A percentile compares a stretch with the other conserved stretches of the same genome.
phyloP scores from a whole-genome alignment of 495 filamentous ascomycete species.

The Penicillium goetzii region DNA sequence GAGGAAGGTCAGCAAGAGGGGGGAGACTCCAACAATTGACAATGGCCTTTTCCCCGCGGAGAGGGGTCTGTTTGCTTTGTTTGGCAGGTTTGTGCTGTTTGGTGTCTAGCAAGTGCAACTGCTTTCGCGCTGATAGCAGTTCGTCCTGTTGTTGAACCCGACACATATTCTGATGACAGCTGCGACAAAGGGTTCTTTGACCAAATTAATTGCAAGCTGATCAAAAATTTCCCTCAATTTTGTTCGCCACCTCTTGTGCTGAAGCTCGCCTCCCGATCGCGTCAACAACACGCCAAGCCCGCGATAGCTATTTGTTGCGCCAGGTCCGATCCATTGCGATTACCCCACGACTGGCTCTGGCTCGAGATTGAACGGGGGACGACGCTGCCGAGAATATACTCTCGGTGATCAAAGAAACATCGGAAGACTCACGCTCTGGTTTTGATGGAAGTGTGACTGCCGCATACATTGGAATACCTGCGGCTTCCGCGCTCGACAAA shows the following conservation, averaged over 20 bases:
- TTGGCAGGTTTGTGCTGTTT: conserved; percentile 39
- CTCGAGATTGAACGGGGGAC: background rate
- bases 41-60: conserved; percentile 22
- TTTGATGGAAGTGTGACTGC: background rate
- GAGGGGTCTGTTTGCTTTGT: conserved; percentile 14
- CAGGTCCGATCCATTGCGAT: background rate
- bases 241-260: no score
- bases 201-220: background rate
- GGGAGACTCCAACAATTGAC: conserved; percentile 9
- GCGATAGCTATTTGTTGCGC: conserved; percentile 10
- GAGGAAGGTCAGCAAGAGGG: background rate
- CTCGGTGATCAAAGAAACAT: background rate
- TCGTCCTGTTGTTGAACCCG: background rate
- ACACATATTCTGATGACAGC: background rate
- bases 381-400: background rate
- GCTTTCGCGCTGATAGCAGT: conserved; percentile 10
- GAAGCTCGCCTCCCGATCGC: conserved; percentile 3
- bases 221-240: no score
- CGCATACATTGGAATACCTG: background rate
- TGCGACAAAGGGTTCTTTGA: background rate
- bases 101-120: conserved; percentile 16
- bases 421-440: background rate
- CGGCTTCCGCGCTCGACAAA: background rate
- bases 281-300: conserved; percentile 20
- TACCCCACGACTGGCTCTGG: background rate